A percentile compares a stretch with the other conserved stretches of the same genome.
These are phyloP conservation scores for Phaeosphaeriaceae sp. DNA, from an alignment of 2,329 filamentous ascomycete genomes.

Conservation along the genomic window DNA sequence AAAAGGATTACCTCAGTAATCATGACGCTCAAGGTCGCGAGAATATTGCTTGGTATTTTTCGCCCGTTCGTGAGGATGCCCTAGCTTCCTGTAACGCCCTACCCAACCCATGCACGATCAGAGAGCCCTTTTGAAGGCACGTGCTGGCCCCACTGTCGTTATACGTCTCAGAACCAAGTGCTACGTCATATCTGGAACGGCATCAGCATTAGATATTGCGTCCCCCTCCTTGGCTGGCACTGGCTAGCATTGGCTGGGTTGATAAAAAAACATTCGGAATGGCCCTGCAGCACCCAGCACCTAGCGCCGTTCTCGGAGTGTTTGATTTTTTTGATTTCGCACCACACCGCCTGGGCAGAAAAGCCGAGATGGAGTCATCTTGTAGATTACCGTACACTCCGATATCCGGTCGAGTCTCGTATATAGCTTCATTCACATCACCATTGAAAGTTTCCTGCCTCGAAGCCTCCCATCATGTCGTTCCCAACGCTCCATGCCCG, in stretches of 20 bases:
- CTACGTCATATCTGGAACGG: not conserved
- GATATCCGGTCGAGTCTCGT: constrained; percentile 11
- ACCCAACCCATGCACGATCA: not conserved
- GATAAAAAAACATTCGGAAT: not conserved
- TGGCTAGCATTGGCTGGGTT: too few relatives aligned
- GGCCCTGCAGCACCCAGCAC: constrained; percentile 25
- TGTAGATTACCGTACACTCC: constrained; percentile 20
- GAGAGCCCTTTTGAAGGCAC: constrained; percentile 25
- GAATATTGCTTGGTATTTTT: constrained; percentile 9
- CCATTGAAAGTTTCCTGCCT: constrained; percentile 18
- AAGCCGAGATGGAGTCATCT: constrained; percentile 34
- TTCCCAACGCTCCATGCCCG: constrained; percentile 50
- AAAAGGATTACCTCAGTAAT: constrained; percentile 7
- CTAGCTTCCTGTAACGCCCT: constrained; percentile 14
- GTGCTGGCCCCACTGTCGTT: constrained; percentile 23
- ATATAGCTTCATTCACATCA: constrained; percentile 6
- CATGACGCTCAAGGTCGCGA: constrained; percentile 23
- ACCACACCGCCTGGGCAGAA: constrained; percentile 22
- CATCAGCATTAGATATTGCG: not conserved
- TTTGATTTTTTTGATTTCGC: not conserved
- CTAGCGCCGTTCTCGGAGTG: constrained; percentile 31
- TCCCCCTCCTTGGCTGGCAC: constrained; percentile 8
- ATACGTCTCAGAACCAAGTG: too few relatives aligned
- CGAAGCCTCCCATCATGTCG: constrained; percentile 27
- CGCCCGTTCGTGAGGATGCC: constrained; percentile 8